phyloP scores from a whole-genome alignment of 371 early-diverging fungal species.

The Mortierella sp. region DNA sequence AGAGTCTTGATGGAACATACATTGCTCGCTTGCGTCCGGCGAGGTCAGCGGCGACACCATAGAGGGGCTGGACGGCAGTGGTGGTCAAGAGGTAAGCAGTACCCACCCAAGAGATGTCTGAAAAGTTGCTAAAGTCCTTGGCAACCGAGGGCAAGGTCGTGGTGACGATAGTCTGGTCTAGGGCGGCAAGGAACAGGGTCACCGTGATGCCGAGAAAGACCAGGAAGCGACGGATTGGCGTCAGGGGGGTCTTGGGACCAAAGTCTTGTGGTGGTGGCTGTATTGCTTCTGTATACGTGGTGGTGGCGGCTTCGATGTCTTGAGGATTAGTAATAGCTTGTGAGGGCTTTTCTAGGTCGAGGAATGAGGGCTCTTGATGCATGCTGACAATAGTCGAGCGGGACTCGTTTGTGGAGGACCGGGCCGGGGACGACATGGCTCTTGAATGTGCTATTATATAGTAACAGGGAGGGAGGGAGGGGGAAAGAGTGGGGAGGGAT shows the following conservation, averaged over 20 bases:
- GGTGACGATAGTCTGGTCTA: conserved; percentile 83
- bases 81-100: conserved; percentile 66
- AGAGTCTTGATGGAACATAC: conserved; percentile 15
- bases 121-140: conserved; percentile 74
- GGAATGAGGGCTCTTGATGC: neutral
- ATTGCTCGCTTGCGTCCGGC: conserved; percentile 75
- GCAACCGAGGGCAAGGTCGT: conserved; percentile 81
- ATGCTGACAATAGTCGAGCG: neutral
- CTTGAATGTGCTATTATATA: neutral
- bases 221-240: conserved; percentile 27
- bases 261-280: conserved; percentile 31
- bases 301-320: neutral
- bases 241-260: conserved; percentile 38
- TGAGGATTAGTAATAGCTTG: neutral
- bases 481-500: neutral
- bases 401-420: neutral
- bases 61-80: conserved; percentile 59
- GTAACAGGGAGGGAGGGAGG: neutral
- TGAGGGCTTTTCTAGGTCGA: neutral
- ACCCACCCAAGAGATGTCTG: conserved; percentile 69
- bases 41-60: conserved; percentile 70
- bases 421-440: neutral
- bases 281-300: neutral
- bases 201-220: conserved; percentile 59
- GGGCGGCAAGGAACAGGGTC: conserved; percentile 71